These are phyloP conservation scores for Ganoderma multipileum DNA, from an alignment of 1,284 basidiomycete genomes.

Conservation along the genomic window DNA sequence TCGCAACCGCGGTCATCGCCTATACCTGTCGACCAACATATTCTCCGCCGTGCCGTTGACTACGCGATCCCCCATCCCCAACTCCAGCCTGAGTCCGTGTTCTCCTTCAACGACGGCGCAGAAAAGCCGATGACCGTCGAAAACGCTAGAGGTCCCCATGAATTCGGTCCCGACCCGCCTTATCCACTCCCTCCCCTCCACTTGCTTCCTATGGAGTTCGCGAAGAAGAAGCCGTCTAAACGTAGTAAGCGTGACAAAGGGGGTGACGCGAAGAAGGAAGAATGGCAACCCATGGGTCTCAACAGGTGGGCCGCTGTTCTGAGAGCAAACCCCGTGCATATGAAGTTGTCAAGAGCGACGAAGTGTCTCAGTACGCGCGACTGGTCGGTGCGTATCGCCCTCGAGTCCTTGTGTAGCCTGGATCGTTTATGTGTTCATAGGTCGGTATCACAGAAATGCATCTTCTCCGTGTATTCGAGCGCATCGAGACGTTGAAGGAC, in stretches of 20 bases:
- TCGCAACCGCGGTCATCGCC: constrained; percentile 15
- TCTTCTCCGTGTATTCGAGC: constrained; percentile 82
- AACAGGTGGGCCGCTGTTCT: constrained; percentile 75
- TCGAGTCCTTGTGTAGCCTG: too few species aligned
- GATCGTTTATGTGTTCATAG: constrained; percentile 43
- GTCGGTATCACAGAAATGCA: constrained; percentile 80
- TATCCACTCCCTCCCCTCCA: constrained; percentile 71
- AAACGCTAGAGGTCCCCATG: background rate
- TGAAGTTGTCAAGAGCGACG: constrained; percentile 66
- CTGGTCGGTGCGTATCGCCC: constrained; percentile 68
- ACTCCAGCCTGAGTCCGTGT: constrained; percentile 4
- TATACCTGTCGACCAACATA: constrained; percentile 7
- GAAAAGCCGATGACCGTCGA: constrained; percentile 35
- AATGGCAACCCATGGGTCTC: constrained; percentile 71
- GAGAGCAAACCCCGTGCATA: constrained; percentile 76
- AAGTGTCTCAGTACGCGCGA: constrained; percentile 82
- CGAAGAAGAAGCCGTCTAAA: constrained; percentile 64
- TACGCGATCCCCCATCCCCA: constrained; percentile 26
- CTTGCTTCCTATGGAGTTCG: constrained; percentile 67
- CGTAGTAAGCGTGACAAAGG: constrained; percentile 61
- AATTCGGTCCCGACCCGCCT: constrained; percentile 41
- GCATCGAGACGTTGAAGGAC: constrained; percentile 86
- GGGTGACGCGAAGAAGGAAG: constrained; percentile 58
- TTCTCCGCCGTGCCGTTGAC: constrained; percentile 6
- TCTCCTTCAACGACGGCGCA: constrained; percentile 12